Base-by-base conservation (phyloP, 2,329 filamentous ascomycete genomes). In the Diaporthe citriasiana region DNA sequence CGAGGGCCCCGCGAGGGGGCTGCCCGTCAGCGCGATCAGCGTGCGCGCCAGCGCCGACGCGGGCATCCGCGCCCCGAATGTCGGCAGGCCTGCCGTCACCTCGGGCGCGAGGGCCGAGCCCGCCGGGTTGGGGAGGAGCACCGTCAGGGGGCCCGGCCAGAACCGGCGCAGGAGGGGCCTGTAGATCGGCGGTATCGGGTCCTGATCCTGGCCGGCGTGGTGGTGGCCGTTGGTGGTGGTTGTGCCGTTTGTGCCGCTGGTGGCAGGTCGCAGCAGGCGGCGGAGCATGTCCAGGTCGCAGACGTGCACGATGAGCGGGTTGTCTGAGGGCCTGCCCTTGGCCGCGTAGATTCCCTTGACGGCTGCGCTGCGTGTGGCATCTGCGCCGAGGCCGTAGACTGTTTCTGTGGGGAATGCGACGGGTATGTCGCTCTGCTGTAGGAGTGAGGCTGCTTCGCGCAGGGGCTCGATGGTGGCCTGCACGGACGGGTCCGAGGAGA, bases 361-460 rank as follows among this genome's bases (percentile, higher is more conserved):
- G 2, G 96, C 93, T 33, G 86, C 87, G 79, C 92, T 95, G 78
- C 95, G 90, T 35, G 95, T 98, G 15, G 97, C 97, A 84, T 98
- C 97, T 19, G 97, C 97, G n/a, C 95, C 97, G 10, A 99, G 89
- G 0, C 97, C 97, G 82, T 99, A 99, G 0, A 99, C 97, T 0
- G 97, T 99, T 84, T 99, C 97, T 0, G 97, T 99, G 0, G 97
- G 97, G 81, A 99, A 99, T 1, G 94, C 97, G 63, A 99, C 95
- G 6, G 97, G 97, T 4, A 89, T 89, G 80, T 94, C 89, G 69
- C 89, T 91, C 25, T 87, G 87, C 69, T 87, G 89, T 47, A 98
- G 86, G 76, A 92, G 88, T 17, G 87, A 81, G 3, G 94, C 94
- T 1, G 94, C 94, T 72, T 91, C 85, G 73, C 86, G 84, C 50